phyloP scores from a whole-genome alignment of 352 stramenopile genomes.

The Phytophthora citrophthora region DNA sequence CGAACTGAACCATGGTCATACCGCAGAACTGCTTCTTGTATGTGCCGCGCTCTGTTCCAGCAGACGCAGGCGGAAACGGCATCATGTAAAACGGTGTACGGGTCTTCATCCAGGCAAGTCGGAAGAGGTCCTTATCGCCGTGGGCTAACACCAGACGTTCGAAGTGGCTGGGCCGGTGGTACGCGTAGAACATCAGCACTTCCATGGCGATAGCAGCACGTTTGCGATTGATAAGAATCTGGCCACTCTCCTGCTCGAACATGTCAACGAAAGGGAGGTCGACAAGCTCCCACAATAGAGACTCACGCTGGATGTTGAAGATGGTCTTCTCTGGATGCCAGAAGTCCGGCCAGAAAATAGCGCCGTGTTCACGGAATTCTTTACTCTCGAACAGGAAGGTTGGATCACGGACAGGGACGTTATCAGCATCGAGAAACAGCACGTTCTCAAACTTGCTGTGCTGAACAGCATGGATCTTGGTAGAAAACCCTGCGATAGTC shows the following conservation, averaged over 20 bases:
- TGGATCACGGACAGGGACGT: constrained; percentile 66
- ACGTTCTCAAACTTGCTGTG: constrained; percentile 73
- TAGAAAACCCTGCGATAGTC: constrained; percentile 55
- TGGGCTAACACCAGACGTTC: constrained; percentile 65
- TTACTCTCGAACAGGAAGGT: constrained; percentile 65
- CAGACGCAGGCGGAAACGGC: constrained; percentile 48
- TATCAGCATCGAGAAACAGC: constrained; percentile 80
- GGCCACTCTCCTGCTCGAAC: constrained; percentile 83
- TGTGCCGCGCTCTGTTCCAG: constrained; percentile 37
- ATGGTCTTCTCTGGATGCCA: constrained; percentile 77
- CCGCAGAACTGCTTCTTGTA: constrained; percentile 64
- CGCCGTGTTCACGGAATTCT: constrained; percentile 50
- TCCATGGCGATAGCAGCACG: constrained; percentile 47
- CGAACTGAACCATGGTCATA: constrained; percentile 80
- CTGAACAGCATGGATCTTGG: constrained; percentile 75
- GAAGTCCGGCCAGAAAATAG: constrained; percentile 83
- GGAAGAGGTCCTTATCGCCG: constrained; percentile 85
- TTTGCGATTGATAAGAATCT: constrained; percentile 70
- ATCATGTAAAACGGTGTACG: constrained; percentile 71
- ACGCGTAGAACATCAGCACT: constrained; percentile 68
- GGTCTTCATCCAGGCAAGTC: constrained; percentile 79
- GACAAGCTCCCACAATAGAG: constrained; percentile 70
- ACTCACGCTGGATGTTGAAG: constrained; percentile 70
- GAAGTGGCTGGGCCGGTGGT: constrained; percentile 67
- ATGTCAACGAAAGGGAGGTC: constrained; percentile 70